These are phyloP conservation scores for Fusarium xylarioides DNA, from an alignment of 2,329 filamentous ascomycete species.

Conservation along the genomic window DNA sequence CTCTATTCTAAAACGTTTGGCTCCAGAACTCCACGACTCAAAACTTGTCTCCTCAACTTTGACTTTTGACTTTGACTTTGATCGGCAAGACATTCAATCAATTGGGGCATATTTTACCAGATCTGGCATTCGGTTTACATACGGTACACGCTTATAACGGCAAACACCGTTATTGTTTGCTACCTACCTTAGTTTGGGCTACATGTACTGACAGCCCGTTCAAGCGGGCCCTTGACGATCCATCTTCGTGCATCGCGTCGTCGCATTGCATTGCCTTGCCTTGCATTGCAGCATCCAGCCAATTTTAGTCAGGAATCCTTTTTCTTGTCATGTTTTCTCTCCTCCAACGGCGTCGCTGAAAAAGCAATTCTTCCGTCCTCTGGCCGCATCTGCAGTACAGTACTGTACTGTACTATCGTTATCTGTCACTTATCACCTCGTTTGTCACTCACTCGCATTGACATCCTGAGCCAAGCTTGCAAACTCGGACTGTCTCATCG, in stretches of 20 bases:
- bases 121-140: background rate
- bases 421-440: conserved; percentile 4
- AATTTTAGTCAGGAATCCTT: background rate
- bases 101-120: background rate
- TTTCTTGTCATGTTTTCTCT: conserved; percentile 3
- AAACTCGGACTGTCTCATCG: conserved; percentile 36
- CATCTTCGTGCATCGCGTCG: conserved; percentile 20
- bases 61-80: background rate
- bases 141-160: background rate
- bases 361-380: conserved; percentile 21
- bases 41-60: background rate
- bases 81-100: background rate
- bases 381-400: background rate
- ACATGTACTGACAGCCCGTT: conserved; percentile 20
- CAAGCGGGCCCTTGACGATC: conserved; percentile 22
- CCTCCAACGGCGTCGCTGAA: conserved; percentile 9
- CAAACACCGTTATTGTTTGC: conserved; percentile 1
- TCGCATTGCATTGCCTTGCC: background rate
- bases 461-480: conserved; percentile 3
- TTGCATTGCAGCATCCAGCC: conserved; percentile 3
- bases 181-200: background rate
- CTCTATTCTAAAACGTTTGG: background rate
- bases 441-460: conserved; percentile 1
- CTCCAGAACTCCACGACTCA: conserved; percentile 19
- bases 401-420: background rate